Percentiles rank a stretch among this genome's conserved stretches.
Conservation (phyloP, 1,139 yeast genomes). For the Nakaseomyces kungkrabaensis region DNA sequence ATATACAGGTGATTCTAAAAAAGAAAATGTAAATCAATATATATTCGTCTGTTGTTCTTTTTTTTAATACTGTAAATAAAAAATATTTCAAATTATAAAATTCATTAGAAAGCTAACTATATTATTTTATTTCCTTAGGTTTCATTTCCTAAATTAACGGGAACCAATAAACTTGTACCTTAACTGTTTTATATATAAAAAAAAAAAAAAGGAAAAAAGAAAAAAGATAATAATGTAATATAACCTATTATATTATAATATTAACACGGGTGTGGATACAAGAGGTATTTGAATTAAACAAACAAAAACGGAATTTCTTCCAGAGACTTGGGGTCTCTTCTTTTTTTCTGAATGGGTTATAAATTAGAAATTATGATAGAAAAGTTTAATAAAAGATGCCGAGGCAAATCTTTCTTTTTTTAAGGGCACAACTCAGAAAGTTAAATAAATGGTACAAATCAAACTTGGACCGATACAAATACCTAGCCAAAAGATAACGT, state of each 20-base stretch:
- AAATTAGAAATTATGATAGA: background rate
- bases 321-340: too few relatives aligned
- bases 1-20: conserved; percentile 39
- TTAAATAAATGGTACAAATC: conserved; percentile 73
- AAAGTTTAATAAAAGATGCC: background rate
- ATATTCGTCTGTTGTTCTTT: background rate
- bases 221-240: too few relatives aligned
- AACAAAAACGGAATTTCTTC: too few relatives aligned
- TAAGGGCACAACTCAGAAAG: conserved; percentile 40
- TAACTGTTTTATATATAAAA: too few relatives aligned
- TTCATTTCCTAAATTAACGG: too few relatives aligned
- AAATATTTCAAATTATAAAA: too few relatives aligned
- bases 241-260: too few relatives aligned
- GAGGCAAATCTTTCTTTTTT: background rate
- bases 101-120: too few relatives aligned
- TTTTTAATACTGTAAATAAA: background rate
- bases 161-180: too few relatives aligned
- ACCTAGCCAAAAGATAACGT: conserved; percentile 84
- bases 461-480: conserved; percentile 84
- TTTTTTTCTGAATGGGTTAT: background rate
- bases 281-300: background rate
- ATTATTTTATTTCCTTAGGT: too few relatives aligned
- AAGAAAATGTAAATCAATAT: background rate
- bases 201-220: too few relatives aligned
- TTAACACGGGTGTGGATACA: background rate